Conservation (phyloP, 1,284 basidiomycete species). For the Neolentinus lepideus region DNA sequence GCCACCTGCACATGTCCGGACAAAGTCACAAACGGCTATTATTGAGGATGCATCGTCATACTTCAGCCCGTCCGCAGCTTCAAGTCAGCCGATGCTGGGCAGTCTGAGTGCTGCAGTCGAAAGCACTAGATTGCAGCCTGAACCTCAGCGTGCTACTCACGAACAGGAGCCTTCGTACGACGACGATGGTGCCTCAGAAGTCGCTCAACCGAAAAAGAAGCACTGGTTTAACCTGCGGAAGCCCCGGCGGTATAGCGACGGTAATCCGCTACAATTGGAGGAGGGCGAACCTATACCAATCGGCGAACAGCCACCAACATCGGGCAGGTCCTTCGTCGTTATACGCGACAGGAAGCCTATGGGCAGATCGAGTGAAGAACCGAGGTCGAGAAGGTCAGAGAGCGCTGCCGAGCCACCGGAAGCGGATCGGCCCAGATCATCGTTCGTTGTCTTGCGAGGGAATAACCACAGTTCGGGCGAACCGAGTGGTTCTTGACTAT, state of each 20-base stretch:
- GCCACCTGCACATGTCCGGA: slow-evolving; percentile 62
- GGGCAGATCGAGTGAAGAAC: not conserved
- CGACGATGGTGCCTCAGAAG: slow-evolving; percentile 14
- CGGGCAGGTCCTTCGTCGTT: slow-evolving; percentile 61
- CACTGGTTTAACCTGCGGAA: slow-evolving; percentile 62
- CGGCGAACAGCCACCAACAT: slow-evolving; percentile 25
- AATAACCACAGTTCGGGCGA: slow-evolving; percentile 11
- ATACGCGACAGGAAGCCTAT: slow-evolving; percentile 42
- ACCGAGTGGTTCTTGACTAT: not conserved
- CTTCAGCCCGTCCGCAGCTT: slow-evolving; percentile 5
- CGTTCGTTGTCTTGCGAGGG: slow-evolving; percentile 29
- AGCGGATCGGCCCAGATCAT: slow-evolving; percentile 16
- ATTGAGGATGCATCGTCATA: slow-evolving; percentile 46
- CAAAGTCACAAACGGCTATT: slow-evolving; percentile 75
- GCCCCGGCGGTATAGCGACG: slow-evolving; percentile 54
- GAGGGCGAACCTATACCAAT: slow-evolving; percentile 14
- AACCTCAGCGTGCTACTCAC: not conserved
- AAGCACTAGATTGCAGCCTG: not conserved
- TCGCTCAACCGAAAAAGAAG: slow-evolving; percentile 38
- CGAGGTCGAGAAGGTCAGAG: not conserved
- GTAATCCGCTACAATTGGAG: slow-evolving; percentile 22
- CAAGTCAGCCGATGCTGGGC: not conserved
- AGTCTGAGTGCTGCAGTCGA: not conserved
- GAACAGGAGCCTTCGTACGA: slow-evolving; percentile 7
- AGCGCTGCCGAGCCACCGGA: slow-evolving; percentile 2